Base-by-base conservation (phyloP, 345 rosid genomes). In the Hirschfeldia incana region DNA sequence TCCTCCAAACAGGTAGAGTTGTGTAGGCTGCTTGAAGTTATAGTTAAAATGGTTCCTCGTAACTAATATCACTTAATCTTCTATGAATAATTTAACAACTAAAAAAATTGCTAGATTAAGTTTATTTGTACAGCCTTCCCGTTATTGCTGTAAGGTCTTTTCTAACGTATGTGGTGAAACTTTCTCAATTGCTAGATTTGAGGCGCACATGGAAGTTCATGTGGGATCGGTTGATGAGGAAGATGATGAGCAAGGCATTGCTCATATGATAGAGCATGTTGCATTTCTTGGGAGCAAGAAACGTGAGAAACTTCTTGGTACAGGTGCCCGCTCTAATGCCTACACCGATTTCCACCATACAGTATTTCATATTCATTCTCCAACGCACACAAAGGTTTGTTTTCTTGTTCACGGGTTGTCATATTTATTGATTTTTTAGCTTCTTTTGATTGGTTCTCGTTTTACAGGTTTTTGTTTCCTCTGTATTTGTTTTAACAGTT, bases 291-390 rank as follows among this genome's bases (percentile, higher is more conserved):
- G 99, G 86, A 95, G 99, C 80, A 95, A 93, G 89, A 93, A 95
- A 77, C 97, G 99, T 32, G 99, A 95, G 81, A 95, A 95, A 80
- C 94, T 95, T 86, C 98, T 95, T 64, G 97, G 98, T 32, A 93
- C 99, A 68, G 98, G 99, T 29, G 98, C 98, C 34, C 91, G 97
- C 60, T 95, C 99, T 66, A 95, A 95, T 85, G 98, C 99, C 57
- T 95, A 95, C 88, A 95, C 99, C 39, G 99, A 95, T 88, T 95
- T 95, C 84, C 98, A 93, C 83, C 99, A 95, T 78, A 95, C 99
- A 55, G 99, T 95, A 62, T 95, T 95, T 86, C 99, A 95, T 86
- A 91, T 95, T 73, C 98, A 95, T 87, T 93, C 99, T 69, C 98
- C 99, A 49, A 89, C 92, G 62, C 82, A 82, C 82, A 76, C 93